phyloP scores from a whole-genome alignment of 441 rosid species.

The Brassica balearica region DNA sequence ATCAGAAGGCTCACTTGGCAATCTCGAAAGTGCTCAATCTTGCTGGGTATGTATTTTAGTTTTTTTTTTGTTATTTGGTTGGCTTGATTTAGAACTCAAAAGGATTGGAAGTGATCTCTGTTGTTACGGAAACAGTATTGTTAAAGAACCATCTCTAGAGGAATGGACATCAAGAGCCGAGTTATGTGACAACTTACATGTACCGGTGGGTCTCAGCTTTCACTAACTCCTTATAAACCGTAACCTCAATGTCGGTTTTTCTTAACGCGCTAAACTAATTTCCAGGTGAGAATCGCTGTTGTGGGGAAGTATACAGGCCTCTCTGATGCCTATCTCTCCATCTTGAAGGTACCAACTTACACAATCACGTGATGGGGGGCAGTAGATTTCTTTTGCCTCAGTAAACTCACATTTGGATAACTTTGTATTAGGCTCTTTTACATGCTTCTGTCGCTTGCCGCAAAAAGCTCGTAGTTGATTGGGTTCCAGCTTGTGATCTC shows the following conservation, averaged over 20 bases:
- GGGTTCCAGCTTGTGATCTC: conserved; percentile 90
- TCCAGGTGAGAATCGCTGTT: conserved; percentile 83
- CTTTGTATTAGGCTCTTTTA: conserved; percentile 74
- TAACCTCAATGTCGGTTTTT: conserved; percentile 4
- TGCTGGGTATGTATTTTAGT: conserved; percentile 47
- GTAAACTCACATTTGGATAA: conserved; percentile 28
- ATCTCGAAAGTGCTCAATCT: conserved; percentile 75
- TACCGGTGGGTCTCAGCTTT: conserved; percentile 59
- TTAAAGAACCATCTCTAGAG: conserved; percentile 66
- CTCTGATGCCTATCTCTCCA: conserved; percentile 90
- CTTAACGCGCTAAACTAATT: conserved; percentile 21
- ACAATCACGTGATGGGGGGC: not conserved
- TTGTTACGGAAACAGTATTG: conserved; percentile 53
- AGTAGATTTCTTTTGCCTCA: not conserved
- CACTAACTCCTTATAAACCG: conserved; percentile 15
- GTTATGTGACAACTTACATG: conserved; percentile 71
- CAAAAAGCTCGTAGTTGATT: conserved; percentile 79
- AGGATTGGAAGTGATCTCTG: conserved; percentile 30
- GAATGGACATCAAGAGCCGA: conserved; percentile 83
- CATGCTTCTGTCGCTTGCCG: conserved; percentile 80
- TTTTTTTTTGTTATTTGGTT: not conserved
- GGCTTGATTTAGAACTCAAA: not conserved
- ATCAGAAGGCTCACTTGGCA: conserved; percentile 88
- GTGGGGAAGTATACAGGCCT: conserved; percentile 91
- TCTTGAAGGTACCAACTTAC: conserved; percentile 61